These are phyloP conservation scores for Rhodamnia rubescens DNA, from an alignment of 345 rosid species.

Conservation along the genomic window DNA sequence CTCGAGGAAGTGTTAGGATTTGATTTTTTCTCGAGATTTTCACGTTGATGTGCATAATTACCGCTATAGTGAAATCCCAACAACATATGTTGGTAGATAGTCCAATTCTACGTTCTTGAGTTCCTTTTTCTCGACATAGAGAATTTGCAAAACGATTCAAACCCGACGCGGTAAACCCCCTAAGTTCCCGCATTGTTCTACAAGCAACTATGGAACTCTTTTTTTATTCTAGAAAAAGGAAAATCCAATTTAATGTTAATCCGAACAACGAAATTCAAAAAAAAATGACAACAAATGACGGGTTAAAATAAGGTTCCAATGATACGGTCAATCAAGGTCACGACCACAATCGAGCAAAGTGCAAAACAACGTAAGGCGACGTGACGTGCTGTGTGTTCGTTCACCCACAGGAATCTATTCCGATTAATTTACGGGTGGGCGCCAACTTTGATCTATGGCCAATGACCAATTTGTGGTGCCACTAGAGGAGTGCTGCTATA, in stretches of 20 bases:
- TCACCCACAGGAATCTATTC: not conserved
- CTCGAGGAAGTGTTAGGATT: not conserved
- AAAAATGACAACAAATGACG: not conserved
- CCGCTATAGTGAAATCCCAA: accelerated
- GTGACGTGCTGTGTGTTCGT: not conserved
- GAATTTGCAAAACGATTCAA: not conserved
- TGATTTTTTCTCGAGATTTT: not conserved
- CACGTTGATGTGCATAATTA: accelerated
- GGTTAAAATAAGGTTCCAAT: not conserved
- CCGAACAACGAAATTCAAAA: not conserved
- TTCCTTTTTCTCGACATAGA: not conserved
- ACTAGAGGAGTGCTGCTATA: not conserved
- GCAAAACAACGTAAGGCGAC: not conserved
- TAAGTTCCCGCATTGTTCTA: not conserved
- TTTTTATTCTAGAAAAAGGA: not conserved
- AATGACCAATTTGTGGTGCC: not conserved
- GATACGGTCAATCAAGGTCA: not conserved
- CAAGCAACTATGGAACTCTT: not conserved
- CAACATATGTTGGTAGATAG: accelerated
- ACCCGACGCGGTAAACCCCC: too few relatives aligned
- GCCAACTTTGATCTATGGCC: not conserved
- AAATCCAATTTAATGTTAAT: not conserved
- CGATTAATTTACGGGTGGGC: not conserved
- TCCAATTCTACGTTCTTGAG: not conserved
- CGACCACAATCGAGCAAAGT: not conserved